Conservation (phyloP, 2,329 filamentous ascomycete genomes). For the Fusarium luffae region DNA sequence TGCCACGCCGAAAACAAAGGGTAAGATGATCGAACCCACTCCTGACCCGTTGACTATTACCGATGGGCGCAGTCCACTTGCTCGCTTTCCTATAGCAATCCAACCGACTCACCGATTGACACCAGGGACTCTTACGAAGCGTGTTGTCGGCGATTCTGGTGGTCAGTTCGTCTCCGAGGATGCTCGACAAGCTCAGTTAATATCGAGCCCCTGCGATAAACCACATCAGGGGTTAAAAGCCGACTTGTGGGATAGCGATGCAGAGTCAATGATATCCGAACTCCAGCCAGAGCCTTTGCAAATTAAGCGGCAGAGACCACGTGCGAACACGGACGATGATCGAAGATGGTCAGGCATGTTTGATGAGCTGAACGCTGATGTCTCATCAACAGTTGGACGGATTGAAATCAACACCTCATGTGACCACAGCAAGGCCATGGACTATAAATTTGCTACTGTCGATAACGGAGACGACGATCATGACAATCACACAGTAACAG, state of each 20-base stretch:
- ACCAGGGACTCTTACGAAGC: slow-evolving; percentile 38
- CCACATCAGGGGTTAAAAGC: slow-evolving; percentile 37
- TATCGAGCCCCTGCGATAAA: slow-evolving; percentile 28
- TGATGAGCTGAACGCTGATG: slow-evolving; percentile 14
- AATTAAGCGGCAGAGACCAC: slow-evolving; percentile 25
- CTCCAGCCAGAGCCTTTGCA: slow-evolving; percentile 44
- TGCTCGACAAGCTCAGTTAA: slow-evolving; percentile 24
- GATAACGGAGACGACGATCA: not conserved
- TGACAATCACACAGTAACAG: not conserved
- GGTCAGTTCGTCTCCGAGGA: slow-evolving; percentile 38
- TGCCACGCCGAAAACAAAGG: slow-evolving; percentile 4
- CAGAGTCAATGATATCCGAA: slow-evolving; percentile 30
- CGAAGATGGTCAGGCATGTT: slow-evolving; percentile 31
- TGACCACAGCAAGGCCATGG: not conserved
- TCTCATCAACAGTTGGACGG: slow-evolving; percentile 1
- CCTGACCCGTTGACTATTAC: slow-evolving; percentile 22
- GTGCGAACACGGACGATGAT: slow-evolving; percentile 7
- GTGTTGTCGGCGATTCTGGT: slow-evolving; percentile 42
- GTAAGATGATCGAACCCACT: slow-evolving; percentile 17
- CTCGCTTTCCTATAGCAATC: slow-evolving; percentile 46
- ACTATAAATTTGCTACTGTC: not conserved
- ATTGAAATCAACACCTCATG: slow-evolving; percentile 2
- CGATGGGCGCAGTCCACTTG: slow-evolving; percentile 38
- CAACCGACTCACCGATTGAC: slow-evolving; percentile 41
- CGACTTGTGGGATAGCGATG: slow-evolving; percentile 36